Evolutionary conservation across 768 basidiomycete genomes (phyloP).

Genomic region (Leucocoprinus birnbaumii): DNA sequence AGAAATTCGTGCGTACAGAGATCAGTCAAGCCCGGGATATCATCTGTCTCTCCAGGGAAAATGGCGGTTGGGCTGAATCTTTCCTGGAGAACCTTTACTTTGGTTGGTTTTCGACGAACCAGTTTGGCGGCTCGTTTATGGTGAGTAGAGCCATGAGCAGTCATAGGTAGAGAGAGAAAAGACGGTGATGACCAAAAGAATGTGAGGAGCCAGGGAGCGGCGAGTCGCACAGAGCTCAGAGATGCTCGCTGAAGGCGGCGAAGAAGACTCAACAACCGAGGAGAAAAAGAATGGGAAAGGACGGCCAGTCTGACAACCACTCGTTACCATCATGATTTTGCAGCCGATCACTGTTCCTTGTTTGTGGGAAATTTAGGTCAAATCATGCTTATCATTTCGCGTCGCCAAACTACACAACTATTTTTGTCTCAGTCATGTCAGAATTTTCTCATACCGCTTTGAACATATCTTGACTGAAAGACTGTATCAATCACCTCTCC

Average conservation of each 20-base stretch:
- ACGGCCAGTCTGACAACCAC: neutral
- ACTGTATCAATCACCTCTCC: neutral
- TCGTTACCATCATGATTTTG: constrained; percentile 1
- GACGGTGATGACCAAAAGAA: constrained; percentile 10
- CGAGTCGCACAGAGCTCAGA: neutral
- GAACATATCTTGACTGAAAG: neutral
- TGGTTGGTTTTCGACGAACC: constrained; percentile 2
- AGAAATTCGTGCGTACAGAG: neutral
- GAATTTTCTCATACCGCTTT: neutral
- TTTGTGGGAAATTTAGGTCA: neutral
- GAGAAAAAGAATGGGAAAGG: neutral
- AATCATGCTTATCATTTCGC: neutral
- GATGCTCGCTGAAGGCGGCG: neutral
- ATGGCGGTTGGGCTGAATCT: constrained; percentile 11
- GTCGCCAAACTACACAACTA: neutral
- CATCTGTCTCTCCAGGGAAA: constrained; percentile 5
- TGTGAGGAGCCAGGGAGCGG: neutral
- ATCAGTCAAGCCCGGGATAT: neutral
- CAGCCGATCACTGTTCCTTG: neutral
- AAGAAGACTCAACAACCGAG: neutral
- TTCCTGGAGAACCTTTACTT: constrained; percentile 5
- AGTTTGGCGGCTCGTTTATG: constrained; percentile 3
- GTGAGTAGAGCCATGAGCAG: neutral
- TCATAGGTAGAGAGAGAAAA: constrained; percentile 1
- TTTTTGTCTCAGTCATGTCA: neutral